A percentile compares a stretch with the other conserved stretches of the same genome.
Evolutionary conservation across 345 rosid genomes (phyloP).

Genomic region (Excoecaria agallocha): DNA sequence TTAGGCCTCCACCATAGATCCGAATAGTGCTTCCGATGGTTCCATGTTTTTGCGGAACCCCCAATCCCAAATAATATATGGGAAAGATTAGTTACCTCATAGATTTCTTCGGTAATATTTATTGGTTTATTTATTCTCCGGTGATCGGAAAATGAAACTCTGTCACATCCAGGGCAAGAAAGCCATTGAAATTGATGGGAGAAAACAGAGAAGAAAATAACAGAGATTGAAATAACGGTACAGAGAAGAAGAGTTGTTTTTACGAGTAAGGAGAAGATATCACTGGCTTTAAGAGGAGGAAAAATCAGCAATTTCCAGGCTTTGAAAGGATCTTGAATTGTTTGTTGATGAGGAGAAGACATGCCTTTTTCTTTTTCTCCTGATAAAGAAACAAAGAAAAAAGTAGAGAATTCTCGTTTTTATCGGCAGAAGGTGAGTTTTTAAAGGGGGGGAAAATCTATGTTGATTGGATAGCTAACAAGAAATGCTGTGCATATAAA

Average conservation of each 20-base stretch:
- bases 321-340: slow-evolving; percentile 34
- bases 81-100: slow-evolving; percentile 44
- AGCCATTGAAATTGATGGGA: slow-evolving; percentile 23
- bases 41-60: slow-evolving; percentile 84
- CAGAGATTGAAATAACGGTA: slow-evolving; percentile 42
- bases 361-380: neutral
- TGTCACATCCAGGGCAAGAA: slow-evolving; percentile 30
- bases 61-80: slow-evolving; percentile 74
- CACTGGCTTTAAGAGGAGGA: slow-evolving; percentile 29
- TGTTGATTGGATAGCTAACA: neutral
- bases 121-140: slow-evolving; percentile 7
- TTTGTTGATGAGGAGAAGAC: slow-evolving; percentile 24
- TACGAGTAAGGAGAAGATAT: slow-evolving; percentile 35
- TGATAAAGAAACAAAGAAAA: neutral
- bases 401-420: neutral
- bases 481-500: too few relatives aligned
- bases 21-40: slow-evolving; percentile 51
- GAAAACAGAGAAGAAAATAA: slow-evolving; percentile 41
- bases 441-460: neutral
- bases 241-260: slow-evolving; percentile 43
- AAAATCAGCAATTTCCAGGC: slow-evolving; percentile 37
- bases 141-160: slow-evolving; percentile 10
- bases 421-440: neutral
- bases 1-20: slow-evolving; percentile 85
- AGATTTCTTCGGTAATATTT: neutral